Base-by-base conservation (phyloP, 2,329 filamentous ascomycete genomes). In the Fusarium gaditjirri region DNA sequence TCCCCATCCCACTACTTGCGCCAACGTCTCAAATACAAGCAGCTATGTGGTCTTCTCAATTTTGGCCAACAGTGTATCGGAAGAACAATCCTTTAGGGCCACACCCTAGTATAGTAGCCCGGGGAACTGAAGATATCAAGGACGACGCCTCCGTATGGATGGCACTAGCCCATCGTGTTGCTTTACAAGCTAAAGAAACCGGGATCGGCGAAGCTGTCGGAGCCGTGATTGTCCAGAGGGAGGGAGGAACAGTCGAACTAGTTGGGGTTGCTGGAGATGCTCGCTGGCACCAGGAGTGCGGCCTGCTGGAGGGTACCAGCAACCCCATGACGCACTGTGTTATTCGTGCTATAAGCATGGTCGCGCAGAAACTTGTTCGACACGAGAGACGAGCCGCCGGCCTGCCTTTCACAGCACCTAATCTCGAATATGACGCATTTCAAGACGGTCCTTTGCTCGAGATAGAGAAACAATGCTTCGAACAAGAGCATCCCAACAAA, bases 41-140 rank as follows among this genome's bases (percentile, higher is more conserved):
- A 13, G 88, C 88, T 31, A 84, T 89, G 78, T 96, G 93, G 93
- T 92, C 90, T 31, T 85, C 88, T 38, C 87, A 91, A 74, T 95
- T 94, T 80, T 97, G 94, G 94, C 94, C 94, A 17, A 92, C 91
- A 3, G 89, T 95, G 53, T 97, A 96, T 83, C 92, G 93, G 71
- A 94, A 94, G 83, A 95, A 92, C 73, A 96, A 96, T 78, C 93
- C 93, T 5, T 93, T 95, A 65, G 94, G 94, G 8, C 93, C 94
- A 23, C 94, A 97, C 78, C 93, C 93, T 68, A 90, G 90, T 77
- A 88, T 93, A 78, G 89, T 95, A 61, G 85, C 88, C 44, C 90
- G 92, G 65, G 90, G 91, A 33, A 91, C 92, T 42, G 88, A 90
- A 17, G 91, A 93, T 67, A 89, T 97, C 57, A 86, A 87, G 62